Conservation (phyloP, 2,329 filamentous ascomycete species). For the Clarireedia sp. region DNA sequence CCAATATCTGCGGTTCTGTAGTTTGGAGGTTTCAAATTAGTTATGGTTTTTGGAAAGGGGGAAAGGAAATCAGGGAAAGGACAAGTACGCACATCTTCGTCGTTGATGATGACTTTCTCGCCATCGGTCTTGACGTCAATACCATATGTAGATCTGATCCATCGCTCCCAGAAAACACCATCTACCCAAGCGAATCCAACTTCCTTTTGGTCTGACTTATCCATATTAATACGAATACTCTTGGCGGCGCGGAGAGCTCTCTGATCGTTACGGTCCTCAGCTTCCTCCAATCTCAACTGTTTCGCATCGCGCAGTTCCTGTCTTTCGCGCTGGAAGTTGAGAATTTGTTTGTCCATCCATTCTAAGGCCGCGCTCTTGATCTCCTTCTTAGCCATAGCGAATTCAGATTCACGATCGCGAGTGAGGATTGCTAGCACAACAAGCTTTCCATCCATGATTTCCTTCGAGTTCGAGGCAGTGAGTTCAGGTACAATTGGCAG, state of each 20-base stretch:
- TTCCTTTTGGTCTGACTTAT: conserved; percentile 76
- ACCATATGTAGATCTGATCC: conserved; percentile 91
- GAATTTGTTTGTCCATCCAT: conserved; percentile 96
- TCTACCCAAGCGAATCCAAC: conserved; percentile 97
- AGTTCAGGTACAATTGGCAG: conserved; percentile 91
- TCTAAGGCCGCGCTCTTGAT: conserved; percentile 93
- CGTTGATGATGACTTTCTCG: conserved; percentile 91
- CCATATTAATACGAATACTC: conserved; percentile 84
- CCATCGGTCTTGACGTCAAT: conserved; percentile 76
- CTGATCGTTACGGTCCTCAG: conserved; percentile 86
- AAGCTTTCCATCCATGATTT: conserved; percentile 91
- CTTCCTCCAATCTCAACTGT: conserved; percentile 91
- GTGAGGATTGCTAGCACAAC: conserved; percentile 90
- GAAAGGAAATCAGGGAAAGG: not conserved
- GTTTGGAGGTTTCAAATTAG: conserved; percentile 27
- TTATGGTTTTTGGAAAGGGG: not conserved
- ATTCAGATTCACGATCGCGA: conserved; percentile 70
- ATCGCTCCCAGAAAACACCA: conserved; percentile 93
- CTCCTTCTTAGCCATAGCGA: conserved; percentile 71
- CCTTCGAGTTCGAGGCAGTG: conserved; percentile 80
- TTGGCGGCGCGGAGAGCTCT: conserved; percentile 81
- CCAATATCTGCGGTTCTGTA: conserved; percentile 86
- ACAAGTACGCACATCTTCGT: conserved; percentile 72
- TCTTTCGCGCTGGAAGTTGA: conserved; percentile 84
- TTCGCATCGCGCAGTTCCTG: conserved; percentile 92